Base-by-base conservation (phyloP, 1,139 yeast species). In the Diutina pseudorugosa region DNA sequence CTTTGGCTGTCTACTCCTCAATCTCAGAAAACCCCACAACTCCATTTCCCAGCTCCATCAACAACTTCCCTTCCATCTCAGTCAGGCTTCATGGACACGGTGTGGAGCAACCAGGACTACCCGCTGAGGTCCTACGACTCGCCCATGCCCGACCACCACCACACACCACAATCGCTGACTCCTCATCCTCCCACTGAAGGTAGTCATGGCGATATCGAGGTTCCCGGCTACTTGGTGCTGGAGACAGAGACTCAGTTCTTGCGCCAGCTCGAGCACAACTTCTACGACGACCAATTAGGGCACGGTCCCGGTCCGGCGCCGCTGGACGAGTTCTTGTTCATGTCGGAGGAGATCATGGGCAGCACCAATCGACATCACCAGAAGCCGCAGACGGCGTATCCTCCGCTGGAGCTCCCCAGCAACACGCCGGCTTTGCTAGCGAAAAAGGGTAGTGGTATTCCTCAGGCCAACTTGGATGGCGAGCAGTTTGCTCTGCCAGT, bases 401-500 rank as follows among this genome's bases (percentile, higher is more conserved):
- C 61, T 30, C 61, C 61, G 4, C 54, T 54, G 55, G 52, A 43
- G 18, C 55, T 48, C 30, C 58, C 57, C n/a, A 57, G 56, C 36
- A 57, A 58, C 51, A 58, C 61, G 8, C 61, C 61, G 12, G 52
- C 57, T 6, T 53, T 58, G 16, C 50, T 53, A 23, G 57, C 58
- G 50, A 41, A 54, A 36, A 45, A 45, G 40, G 40, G 49, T 2
- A 7, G 45, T 9, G 41, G 30, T 16, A 4, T 12, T 3, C 41
- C 33, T 41, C 48, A 50, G 20, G 7, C 21, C 14, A 47, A 50
- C 21, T 55, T 55, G 41, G 43, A 27, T 21, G 48, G 33, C 42
- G 53, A 43, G 20, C 57, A 61, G 52, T 64, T 72, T 52, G 64
- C 63, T 43, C 70, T 74, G 41, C 79, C 77, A 1, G 66, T 73